These are phyloP conservation scores for Diaporthe helianthi DNA, from an alignment of 2,329 filamentous ascomycete genomes.

Conservation along the genomic window DNA sequence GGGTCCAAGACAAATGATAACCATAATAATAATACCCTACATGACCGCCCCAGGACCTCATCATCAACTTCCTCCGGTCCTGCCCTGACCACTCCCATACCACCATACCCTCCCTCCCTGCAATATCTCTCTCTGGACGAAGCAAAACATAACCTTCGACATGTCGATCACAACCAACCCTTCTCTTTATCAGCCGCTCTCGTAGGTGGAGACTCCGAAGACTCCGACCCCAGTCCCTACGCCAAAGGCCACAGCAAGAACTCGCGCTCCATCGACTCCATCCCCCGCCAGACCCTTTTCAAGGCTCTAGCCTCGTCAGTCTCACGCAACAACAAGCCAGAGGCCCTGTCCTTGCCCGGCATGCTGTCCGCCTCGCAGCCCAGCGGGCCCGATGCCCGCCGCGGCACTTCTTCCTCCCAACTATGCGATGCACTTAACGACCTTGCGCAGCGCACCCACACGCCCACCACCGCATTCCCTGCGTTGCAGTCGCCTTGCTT, in stretches of 20 bases:
- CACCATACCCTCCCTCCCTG: constrained; percentile 27
- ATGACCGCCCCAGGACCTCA: constrained; percentile 39
- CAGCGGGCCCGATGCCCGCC: constrained; percentile 44
- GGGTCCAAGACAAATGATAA: constrained; percentile 34
- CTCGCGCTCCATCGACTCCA: constrained; percentile 66
- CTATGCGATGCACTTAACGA: constrained; percentile 68
- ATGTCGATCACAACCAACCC: constrained; percentile 34
- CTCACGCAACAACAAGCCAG: constrained; percentile 65
- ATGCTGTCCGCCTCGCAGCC: constrained; percentile 56
- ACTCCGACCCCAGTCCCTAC: constrained; percentile 41
- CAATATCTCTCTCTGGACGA: constrained; percentile 30
- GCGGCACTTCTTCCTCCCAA: constrained; percentile 60
- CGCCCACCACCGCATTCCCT: constrained; percentile 62
- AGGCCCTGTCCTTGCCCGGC: constrained; percentile 67
- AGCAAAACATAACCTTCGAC: constrained; percentile 31
- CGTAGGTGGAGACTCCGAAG: constrained; percentile 39
- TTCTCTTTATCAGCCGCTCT: constrained; percentile 33
- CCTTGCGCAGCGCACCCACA: constrained; percentile 53
- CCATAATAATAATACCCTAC: constrained; percentile 42
- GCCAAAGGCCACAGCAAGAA: constrained; percentile 53
- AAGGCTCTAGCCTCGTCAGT: constrained; percentile 76
- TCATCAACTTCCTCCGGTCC: constrained; percentile 29
- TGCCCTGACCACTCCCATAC: constrained; percentile 35
- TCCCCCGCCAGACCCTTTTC: constrained; percentile 82
- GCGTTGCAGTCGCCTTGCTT: constrained; percentile 92